These are phyloP conservation scores for Solanum virginianum DNA, from an alignment of 257 asterid species.

Conservation along the genomic window DNA sequence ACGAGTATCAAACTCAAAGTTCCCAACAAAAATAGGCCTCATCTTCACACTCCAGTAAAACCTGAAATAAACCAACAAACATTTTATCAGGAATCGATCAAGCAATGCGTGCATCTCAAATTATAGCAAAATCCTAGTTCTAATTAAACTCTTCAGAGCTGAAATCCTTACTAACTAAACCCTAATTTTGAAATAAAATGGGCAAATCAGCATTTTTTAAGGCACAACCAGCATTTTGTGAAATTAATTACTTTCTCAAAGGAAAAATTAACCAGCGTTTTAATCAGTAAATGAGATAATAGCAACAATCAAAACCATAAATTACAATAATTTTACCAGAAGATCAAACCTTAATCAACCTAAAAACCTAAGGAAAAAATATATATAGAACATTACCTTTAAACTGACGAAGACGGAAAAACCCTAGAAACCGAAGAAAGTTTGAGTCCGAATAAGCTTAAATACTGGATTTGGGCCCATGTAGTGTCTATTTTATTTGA, in stretches of 20 bases:
- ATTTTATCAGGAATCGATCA: background rate
- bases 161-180: background rate
- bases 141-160: background rate
- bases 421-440: background rate
- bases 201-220: background rate
- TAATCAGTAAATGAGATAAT: background rate
- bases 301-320: background rate
- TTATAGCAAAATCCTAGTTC: background rate
- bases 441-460: too few relatives aligned
- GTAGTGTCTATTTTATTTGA: background rate
- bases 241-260: background rate
- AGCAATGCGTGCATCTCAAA: background rate
- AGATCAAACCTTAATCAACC: background rate
- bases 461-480: background rate
- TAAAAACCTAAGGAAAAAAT: too few relatives aligned
- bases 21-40: slow-evolving; percentile 89
- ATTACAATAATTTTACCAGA: background rate
- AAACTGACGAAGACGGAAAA: background rate
- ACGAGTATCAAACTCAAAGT: slow-evolving; percentile 78
- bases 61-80: background rate
- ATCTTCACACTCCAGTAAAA: slow-evolving; percentile 12
- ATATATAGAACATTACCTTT: background rate
- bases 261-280: background rate
- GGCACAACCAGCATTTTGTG: background rate
- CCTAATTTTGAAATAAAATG: background rate